Conservation (phyloP, 495 filamentous ascomycete species). For the Melanomma pulvis-pyrius region DNA sequence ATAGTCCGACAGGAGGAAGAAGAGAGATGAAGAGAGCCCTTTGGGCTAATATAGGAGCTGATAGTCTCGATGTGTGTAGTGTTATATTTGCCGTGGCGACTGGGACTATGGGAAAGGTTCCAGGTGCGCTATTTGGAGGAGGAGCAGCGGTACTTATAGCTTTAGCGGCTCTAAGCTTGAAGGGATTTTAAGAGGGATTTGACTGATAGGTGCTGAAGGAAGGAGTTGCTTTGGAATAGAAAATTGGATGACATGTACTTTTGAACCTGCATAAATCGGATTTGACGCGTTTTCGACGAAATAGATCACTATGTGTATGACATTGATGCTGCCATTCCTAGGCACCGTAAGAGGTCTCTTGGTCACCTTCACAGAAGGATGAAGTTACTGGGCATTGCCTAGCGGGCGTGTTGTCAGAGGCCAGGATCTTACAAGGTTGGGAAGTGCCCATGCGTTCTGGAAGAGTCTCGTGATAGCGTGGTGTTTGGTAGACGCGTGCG, state of each 20-base stretch:
- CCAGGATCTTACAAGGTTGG: background rate
- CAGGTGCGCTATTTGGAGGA: constrained; percentile 14
- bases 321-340: too few species aligned
- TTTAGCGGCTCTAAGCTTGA: constrained; percentile 10
- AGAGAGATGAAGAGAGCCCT: constrained; percentile 31
- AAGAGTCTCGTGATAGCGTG: constrained; percentile 6
- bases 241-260: background rate
- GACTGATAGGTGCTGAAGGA: background rate
- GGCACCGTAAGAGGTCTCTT: too few species aligned
- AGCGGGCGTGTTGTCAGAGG: background rate
- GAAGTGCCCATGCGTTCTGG: background rate
- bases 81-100: constrained; percentile 12
- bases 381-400: background rate
- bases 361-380: too few species aligned
- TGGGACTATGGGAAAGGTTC: constrained; percentile 13
- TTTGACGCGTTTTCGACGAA: background rate
- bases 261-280: background rate
- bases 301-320: too few species aligned
- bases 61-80: constrained; percentile 17
- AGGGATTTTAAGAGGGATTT: constrained; percentile 6
- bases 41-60: constrained; percentile 24
- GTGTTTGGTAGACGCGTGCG: background rate
- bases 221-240: background rate
- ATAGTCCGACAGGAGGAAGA: constrained; percentile 2
- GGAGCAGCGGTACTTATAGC: constrained; percentile 8